Conservation (phyloP, 129 eudicot genomes). For the Flaveria brownii region DNA sequence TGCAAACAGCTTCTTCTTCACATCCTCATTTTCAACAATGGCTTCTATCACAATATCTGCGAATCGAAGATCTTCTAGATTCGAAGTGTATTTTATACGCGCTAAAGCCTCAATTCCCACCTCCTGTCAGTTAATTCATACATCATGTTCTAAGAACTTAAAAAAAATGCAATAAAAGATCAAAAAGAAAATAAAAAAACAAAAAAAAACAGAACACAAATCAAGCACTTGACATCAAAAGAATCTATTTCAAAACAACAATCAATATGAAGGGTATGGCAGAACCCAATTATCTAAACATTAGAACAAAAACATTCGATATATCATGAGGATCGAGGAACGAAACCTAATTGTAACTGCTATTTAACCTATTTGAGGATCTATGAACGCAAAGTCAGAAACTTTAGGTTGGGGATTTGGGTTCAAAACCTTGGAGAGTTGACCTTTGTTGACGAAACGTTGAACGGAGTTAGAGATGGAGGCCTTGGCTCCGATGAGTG, state of each 20-base stretch:
- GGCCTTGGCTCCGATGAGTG: slow-evolving; percentile 48
- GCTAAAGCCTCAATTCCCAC: slow-evolving; percentile 49
- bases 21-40: slow-evolving; percentile 84
- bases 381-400: neutral
- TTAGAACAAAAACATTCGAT: too few species aligned
- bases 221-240: too few species aligned
- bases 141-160: too few species aligned
- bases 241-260: too few species aligned
- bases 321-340: too few species aligned
- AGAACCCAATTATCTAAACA: too few species aligned
- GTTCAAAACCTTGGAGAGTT: slow-evolving; percentile 57
- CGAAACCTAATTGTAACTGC: slow-evolving; percentile 12
- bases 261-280: too few species aligned
- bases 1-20: slow-evolving; percentile 68
- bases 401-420: neutral
- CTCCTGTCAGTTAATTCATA: slow-evolving; percentile 39
- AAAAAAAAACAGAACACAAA: neutral
- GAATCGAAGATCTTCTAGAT: slow-evolving; percentile 64
- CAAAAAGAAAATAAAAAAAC: too few species aligned
- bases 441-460: slow-evolving; percentile 64
- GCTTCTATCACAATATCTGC: slow-evolving; percentile 93
- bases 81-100: slow-evolving; percentile 57
- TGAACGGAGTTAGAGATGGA: slow-evolving; percentile 61
- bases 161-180: too few species aligned
- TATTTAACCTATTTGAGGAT: neutral